A percentile compares a stretch with the other conserved stretches of the same genome.
phyloP scores from a whole-genome alignment of 495 filamentous ascomycete genomes.

The Penicillium canariense region DNA sequence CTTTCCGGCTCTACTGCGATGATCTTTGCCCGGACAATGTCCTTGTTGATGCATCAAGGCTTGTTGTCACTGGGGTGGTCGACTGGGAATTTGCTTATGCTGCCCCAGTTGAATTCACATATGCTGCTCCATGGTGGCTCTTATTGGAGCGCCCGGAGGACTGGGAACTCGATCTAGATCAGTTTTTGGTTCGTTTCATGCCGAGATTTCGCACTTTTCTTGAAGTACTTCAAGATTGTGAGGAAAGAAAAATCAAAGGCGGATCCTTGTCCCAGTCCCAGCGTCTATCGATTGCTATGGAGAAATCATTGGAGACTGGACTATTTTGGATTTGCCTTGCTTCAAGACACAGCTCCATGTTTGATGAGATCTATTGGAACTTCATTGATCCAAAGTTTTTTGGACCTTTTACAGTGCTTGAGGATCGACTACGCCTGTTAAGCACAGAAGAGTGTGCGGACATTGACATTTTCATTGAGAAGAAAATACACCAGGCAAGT shows the following conservation, averaged over 20 bases:
- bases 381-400: slow-evolving; percentile 25
- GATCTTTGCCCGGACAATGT: slow-evolving; percentile 36
- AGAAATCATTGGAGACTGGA: slow-evolving; percentile 24
- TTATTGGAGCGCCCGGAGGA: slow-evolving; percentile 23
- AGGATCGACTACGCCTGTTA: slow-evolving; percentile 17
- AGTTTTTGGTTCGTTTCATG: slow-evolving; percentile 17
- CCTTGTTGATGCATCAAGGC: slow-evolving; percentile 23
- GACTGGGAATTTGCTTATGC: slow-evolving; percentile 29
- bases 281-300: slow-evolving; percentile 25
- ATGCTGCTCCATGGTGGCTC: slow-evolving; percentile 24
- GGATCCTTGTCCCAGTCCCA: slow-evolving; percentile 20
- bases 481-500: slow-evolving; percentile 2
- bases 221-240: slow-evolving; percentile 21
- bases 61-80: slow-evolving; percentile 16
- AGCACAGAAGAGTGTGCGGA: slow-evolving; percentile 20
- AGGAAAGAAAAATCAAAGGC: slow-evolving; percentile 20
- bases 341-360: slow-evolving; percentile 24
- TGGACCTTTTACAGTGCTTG: slow-evolving; percentile 22
- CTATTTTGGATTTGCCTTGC: slow-evolving; percentile 33
- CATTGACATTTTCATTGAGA: slow-evolving; percentile 19
- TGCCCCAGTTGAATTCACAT: slow-evolving; percentile 24
- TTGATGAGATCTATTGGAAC: slow-evolving; percentile 33
- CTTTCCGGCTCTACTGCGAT: slow-evolving; percentile 36
- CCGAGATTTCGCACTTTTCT: slow-evolving; percentile 22
- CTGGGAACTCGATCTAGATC: slow-evolving; percentile 26